Percentiles rank a stretch among this genome's conserved stretches.
Conservation (phyloP, 345 rosid genomes). For the Brassica cretica region DNA sequence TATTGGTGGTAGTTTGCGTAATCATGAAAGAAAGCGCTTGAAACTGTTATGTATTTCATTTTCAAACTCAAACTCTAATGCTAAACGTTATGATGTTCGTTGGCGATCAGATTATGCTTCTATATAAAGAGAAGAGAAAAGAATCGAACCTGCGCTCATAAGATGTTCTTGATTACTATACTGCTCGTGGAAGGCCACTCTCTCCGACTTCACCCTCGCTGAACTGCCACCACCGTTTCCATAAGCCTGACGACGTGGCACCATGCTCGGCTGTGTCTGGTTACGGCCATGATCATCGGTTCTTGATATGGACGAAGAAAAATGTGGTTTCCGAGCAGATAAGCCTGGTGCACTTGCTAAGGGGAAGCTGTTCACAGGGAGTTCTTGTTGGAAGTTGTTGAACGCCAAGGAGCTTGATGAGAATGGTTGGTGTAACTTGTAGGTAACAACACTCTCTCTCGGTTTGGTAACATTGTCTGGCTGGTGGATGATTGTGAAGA, state of each 20-base stretch:
- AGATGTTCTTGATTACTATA: slow-evolving; percentile 61
- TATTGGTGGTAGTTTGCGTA: not conserved
- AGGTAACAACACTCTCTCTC: slow-evolving; percentile 51
- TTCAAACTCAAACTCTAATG: not conserved
- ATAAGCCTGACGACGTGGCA: slow-evolving; percentile 15
- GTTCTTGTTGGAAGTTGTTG: slow-evolving; percentile 50
- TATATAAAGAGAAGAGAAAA: not conserved
- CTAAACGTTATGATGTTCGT: not conserved
- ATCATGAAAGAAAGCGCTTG: not conserved
- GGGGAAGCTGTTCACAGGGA: slow-evolving; percentile 55
- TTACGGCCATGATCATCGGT: slow-evolving; percentile 22
- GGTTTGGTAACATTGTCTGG: slow-evolving; percentile 57
- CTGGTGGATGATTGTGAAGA: slow-evolving; percentile 46
- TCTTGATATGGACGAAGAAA: slow-evolving; percentile 38
- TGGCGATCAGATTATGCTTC: not conserved
- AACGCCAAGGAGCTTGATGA: slow-evolving; percentile 21
- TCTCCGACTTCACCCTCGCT: slow-evolving; percentile 67
- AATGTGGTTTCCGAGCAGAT: slow-evolving; percentile 33
- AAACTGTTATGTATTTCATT: not conserved
- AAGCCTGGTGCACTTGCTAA: slow-evolving; percentile 59
- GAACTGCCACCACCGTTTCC: slow-evolving; percentile 5
- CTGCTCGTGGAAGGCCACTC: slow-evolving; percentile 52
- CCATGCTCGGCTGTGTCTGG: slow-evolving; percentile 1
- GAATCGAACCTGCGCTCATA: slow-evolving; percentile 46
- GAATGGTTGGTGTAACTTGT: slow-evolving; percentile 41